These are phyloP conservation scores for Kluyveromyces lactis DNA, from an alignment of 805 yeast species.

Conservation along the genomic window DNA sequence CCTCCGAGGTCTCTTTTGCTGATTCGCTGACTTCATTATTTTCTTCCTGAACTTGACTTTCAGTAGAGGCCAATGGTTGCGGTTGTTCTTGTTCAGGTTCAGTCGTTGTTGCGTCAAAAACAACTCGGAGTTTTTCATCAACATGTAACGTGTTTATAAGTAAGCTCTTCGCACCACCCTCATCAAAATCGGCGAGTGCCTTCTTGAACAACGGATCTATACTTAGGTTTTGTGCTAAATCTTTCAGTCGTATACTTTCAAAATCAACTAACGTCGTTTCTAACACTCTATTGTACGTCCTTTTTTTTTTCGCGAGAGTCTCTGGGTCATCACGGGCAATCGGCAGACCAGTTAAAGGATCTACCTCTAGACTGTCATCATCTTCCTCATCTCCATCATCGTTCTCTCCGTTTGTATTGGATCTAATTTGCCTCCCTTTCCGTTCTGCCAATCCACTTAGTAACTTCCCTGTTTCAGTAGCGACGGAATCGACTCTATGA, in stretches of 20 bases:
- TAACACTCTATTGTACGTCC: slow-evolving; percentile 24
- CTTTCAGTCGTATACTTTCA: slow-evolving; percentile 42
- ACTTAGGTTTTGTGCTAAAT: slow-evolving; percentile 53
- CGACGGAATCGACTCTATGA: slow-evolving; percentile 86
- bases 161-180: slow-evolving; percentile 72
- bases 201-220: slow-evolving; percentile 72
- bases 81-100: slow-evolving; percentile 3
- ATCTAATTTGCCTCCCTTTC: slow-evolving; percentile 14
- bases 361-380: slow-evolving; percentile 23
- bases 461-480: slow-evolving; percentile 79
- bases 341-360: slow-evolving; percentile 29
- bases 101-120: slow-evolving; percentile 50
- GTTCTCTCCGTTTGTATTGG: slow-evolving; percentile 13
- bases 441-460: slow-evolving; percentile 63
- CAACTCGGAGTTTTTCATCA: slow-evolving; percentile 46
- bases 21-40: neutral
- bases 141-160: slow-evolving; percentile 52
- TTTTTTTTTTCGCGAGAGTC: slow-evolving; percentile 16
- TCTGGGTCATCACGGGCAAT: slow-evolving; percentile 22
- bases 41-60: neutral
- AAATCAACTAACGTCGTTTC: slow-evolving; percentile 45
- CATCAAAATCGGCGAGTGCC: slow-evolving; percentile 71
- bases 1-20: slow-evolving; percentile 7
- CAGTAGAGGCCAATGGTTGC: neutral
- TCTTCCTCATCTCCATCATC: slow-evolving; percentile 18